Evolutionary conservation across 768 basidiomycete species (phyloP).

Genomic region (Rhodotorula diobovata): DNA sequence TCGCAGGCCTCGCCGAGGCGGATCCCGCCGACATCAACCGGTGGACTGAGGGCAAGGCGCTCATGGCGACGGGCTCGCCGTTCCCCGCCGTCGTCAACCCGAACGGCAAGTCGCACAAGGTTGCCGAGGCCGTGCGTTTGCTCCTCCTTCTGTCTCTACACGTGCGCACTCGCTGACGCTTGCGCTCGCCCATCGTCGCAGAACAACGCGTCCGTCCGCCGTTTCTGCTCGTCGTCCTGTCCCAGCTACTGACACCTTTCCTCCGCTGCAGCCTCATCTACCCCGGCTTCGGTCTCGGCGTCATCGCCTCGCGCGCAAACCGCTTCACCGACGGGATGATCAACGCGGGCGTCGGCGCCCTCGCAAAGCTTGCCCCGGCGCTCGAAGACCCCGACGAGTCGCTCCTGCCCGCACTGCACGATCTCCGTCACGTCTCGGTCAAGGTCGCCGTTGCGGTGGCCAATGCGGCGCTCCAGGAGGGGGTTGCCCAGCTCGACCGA

Average conservation of each 20-base stretch:
- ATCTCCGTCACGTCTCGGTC: constrained; percentile 68
- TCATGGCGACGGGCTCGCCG: constrained; percentile 75
- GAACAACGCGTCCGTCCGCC: no score
- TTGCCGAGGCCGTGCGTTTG: constrained; percentile 17
- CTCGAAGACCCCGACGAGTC: constrained; percentile 63
- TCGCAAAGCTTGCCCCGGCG: constrained; percentile 72
- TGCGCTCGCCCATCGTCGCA: no score
- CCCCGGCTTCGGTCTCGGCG: constrained; percentile 77
- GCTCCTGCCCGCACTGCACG: constrained; percentile 69
- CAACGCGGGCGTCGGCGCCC: constrained; percentile 67
- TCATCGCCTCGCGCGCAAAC: constrained; percentile 63
- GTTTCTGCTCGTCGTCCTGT: no score
- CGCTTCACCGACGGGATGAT: constrained; percentile 80
- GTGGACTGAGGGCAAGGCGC: constrained; percentile 74
- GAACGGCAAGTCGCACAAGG: constrained; percentile 58
- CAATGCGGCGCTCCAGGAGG: constrained; percentile 70
- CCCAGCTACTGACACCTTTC: background rate
- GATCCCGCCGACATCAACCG: constrained; percentile 62
- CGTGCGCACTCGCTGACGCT: no score
- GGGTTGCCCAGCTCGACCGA: constrained; percentile 55
- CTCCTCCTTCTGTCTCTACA: background rate
- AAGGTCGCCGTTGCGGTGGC: constrained; percentile 79
- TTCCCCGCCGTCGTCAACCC: constrained; percentile 69
- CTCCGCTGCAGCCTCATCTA: constrained; percentile 50
- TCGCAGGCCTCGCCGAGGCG: constrained; percentile 61